Evolutionary conservation across 139 green algal genomes (phyloP).

Genomic region (Tetradesmus obliquus): DNA sequence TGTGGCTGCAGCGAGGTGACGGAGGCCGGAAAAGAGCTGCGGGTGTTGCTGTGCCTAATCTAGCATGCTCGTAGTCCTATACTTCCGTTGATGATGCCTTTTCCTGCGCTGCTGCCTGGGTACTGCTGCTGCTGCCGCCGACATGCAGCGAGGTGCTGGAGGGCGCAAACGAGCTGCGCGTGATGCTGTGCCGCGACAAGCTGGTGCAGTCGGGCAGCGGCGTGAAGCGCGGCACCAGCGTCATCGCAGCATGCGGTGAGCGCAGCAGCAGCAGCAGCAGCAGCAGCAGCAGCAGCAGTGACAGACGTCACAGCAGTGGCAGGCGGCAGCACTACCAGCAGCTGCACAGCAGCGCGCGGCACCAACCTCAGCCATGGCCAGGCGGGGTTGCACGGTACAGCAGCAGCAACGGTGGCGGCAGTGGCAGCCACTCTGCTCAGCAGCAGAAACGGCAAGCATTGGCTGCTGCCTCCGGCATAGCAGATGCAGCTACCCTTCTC

Average conservation of each 20-base stretch:
- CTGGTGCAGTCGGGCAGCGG: conserved; percentile 44
- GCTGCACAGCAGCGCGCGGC: too few relatives aligned
- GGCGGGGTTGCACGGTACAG: neutral
- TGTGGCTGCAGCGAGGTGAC: neutral
- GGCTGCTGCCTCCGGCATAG: too few relatives aligned
- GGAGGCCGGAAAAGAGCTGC: neutral
- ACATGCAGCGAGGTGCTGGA: conserved; percentile 83
- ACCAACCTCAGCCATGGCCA: too few relatives aligned
- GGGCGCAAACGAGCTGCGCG: conserved; percentile 82
- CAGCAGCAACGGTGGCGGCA: neutral
- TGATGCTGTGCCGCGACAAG: conserved; percentile 91
- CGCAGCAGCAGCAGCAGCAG: neutral
- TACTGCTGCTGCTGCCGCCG: neutral
- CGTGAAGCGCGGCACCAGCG: conserved; percentile 63
- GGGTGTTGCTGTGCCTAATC: neutral
- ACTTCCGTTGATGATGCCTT: neutral
- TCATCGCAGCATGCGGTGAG: conserved; percentile 87
- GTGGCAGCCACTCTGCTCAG: neutral
- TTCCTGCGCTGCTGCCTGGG: neutral
- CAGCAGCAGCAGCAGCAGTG: neutral
- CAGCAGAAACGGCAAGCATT: neutral
- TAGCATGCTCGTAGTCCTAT: neutral
- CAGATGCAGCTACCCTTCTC: too few relatives aligned
- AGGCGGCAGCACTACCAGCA: neutral
- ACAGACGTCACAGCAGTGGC: neutral